Evolutionary conservation across 2,329 filamentous ascomycete genomes (phyloP), one percentile per base, ranked within the genome.

Genomic region (Paracorniculantispora psalliotae): DNA sequence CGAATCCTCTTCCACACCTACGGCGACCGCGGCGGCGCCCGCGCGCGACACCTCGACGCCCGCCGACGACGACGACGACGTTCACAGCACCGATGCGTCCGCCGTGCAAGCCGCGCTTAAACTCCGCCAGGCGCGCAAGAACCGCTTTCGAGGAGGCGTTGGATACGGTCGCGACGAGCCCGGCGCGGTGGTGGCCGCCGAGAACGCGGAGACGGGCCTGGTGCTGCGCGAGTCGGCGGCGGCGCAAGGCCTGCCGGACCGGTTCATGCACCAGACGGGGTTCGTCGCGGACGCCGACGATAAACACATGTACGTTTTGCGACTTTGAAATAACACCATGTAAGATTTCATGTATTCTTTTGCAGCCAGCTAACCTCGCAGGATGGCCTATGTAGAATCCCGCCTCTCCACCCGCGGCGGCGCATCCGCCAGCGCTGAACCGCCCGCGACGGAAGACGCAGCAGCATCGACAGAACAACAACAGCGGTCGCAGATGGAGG

Each of bases 311-410:
- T 93, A 81, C 86, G 87, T 84, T 23, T n/a, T n/a, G n/a, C n/a
- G n/a, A n/a, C n/a, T n/a, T n/a, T n/a, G n/a, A n/a, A n/a, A n/a
- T n/a, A n/a, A n/a, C n/a, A n/a, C n/a, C n/a, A n/a, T n/a, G n/a
- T n/a, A n/a, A n/a, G n/a, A n/a, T n/a, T n/a, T n/a, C n/a, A n/a
- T n/a, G n/a, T n/a, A n/a, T n/a, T n/a, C n/a, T n/a, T n/a, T n/a
- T n/a, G 10, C 43, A 26, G 43, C n/a, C n/a, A 52, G 41, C 89
- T 92, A 84, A 92, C 84, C 76, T 78, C 81, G 80, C 85, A 92
- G 89, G 88, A 88, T 85, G 81, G 85, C 87, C 76, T 92, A 90
- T 76, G 86, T 92, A 91, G 89, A 92, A 79, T 87, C 88, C 66
- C 85, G 88, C 74, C 77, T 92, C 73, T 86, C 88, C 81, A 88